Percentiles rank a stretch among this genome's conserved stretches.
Conservation (phyloP, 257 asterid genomes). For the Capsicum rhomboideum region DNA sequence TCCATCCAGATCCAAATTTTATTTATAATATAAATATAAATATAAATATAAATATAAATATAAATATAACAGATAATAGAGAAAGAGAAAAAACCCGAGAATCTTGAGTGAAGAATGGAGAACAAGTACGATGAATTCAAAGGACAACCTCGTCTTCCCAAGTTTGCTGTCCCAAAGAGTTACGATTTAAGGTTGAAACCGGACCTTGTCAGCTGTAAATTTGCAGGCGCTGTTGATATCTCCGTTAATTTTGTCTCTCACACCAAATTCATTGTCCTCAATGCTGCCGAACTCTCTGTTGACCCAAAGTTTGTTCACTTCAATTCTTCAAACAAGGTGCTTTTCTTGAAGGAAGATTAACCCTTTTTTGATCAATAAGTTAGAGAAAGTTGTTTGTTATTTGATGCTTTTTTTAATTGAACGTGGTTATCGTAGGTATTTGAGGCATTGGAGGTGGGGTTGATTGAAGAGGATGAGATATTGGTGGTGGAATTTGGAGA, state of each 20-base stretch:
- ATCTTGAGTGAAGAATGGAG: constrained; percentile 28
- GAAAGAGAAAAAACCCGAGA: not conserved
- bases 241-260: constrained; percentile 55
- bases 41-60: no score
- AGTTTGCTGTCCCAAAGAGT: constrained; percentile 69
- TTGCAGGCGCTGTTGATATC: constrained; percentile 67
- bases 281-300: constrained; percentile 73
- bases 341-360: not conserved
- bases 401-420: not conserved
- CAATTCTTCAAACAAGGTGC: constrained; percentile 39
- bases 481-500: constrained; percentile 62
- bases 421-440: not conserved
- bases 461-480: constrained; percentile 67
- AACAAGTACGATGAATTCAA: constrained; percentile 55
- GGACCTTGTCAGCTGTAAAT: constrained; percentile 75
- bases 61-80: no score
- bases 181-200: constrained; percentile 79
- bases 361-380: not conserved
- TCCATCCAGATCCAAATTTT: no score
- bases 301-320: constrained; percentile 48
- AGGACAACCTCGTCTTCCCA: constrained; percentile 82
- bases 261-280: constrained; percentile 75
- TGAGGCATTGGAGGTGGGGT: constrained; percentile 47
- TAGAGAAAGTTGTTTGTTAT: not conserved
- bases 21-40: no score